Percentiles rank a stretch among this genome's conserved stretches.
phyloP scores from a whole-genome alignment of 306 rosid genomes.

The Begonia loranthoides region DNA sequence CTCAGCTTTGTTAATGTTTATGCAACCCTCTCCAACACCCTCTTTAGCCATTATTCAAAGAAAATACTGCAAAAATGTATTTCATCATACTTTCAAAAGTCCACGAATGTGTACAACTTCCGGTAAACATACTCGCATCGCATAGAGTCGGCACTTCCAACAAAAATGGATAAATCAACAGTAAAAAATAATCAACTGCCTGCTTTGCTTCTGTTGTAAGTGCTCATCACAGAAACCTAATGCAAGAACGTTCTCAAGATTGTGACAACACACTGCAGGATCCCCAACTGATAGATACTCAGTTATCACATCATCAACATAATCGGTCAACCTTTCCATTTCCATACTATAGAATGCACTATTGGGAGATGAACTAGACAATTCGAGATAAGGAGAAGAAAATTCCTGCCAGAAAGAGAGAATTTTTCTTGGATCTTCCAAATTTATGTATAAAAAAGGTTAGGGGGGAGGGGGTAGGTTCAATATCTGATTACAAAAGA shows the following conservation, averaged over 20 bases:
- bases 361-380: slow-evolving; percentile 17
- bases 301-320: slow-evolving; percentile 31
- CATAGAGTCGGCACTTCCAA: no score
- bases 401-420: slow-evolving; percentile 35
- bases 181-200: slow-evolving; percentile 6
- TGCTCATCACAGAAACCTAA: slow-evolving; percentile 27
- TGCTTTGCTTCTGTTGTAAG: slow-evolving; percentile 20
- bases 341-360: slow-evolving; percentile 12
- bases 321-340: slow-evolving; percentile 24
- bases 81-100: no score
- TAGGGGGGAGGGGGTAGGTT: background rate
- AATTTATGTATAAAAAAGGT: no score
- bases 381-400: slow-evolving; percentile 16
- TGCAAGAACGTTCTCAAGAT: slow-evolving; percentile 38
- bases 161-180: no score
- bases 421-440: background rate
- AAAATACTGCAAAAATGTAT: no score
- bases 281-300: slow-evolving; percentile 45
- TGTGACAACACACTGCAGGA: slow-evolving; percentile 39
- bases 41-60: no score
- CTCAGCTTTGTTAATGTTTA: no score
- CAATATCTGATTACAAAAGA: no score
- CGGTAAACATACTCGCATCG: no score
- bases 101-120: no score
- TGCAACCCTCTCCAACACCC: no score